Conservation (phyloP, 176 grass and related monocot species). For the Bromus sterilis region DNA sequence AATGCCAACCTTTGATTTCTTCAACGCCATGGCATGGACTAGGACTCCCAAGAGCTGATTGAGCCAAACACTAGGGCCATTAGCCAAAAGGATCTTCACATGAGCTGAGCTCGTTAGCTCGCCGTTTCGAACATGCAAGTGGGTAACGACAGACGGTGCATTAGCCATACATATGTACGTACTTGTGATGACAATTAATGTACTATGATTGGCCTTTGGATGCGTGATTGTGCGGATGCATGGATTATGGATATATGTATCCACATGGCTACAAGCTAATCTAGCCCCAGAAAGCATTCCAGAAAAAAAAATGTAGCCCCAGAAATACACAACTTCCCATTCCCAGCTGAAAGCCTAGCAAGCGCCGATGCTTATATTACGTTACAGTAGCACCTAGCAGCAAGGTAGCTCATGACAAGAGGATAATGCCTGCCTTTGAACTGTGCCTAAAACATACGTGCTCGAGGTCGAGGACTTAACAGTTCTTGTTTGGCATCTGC, state of each 20-base stretch:
- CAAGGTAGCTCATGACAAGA: conserved; percentile 2
- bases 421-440: neutral
- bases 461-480: conserved; percentile 25
- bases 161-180: neutral
- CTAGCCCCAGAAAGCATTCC: too few relatives aligned
- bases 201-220: neutral
- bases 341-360: neutral
- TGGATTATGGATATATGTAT: neutral
- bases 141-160: conserved; percentile 1
- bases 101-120: conserved; percentile 22
- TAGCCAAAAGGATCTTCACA: conserved; percentile 23
- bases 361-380: neutral
- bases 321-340: neutral
- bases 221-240: neutral
- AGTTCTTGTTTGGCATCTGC: neutral
- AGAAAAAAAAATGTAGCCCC: neutral
- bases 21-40: conserved; percentile 27
- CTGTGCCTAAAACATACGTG: neutral
- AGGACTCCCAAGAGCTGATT: neutral
- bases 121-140: conserved; percentile 17
- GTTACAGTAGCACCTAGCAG: neutral
- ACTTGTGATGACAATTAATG: neutral
- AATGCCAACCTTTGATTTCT: conserved; percentile 15
- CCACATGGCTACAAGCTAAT: conserved; percentile 7
- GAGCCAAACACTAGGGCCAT: conserved; percentile 15